phyloP scores from a whole-genome alignment of 2,329 filamentous ascomycete species.

The Grosmannia serpens region DNA sequence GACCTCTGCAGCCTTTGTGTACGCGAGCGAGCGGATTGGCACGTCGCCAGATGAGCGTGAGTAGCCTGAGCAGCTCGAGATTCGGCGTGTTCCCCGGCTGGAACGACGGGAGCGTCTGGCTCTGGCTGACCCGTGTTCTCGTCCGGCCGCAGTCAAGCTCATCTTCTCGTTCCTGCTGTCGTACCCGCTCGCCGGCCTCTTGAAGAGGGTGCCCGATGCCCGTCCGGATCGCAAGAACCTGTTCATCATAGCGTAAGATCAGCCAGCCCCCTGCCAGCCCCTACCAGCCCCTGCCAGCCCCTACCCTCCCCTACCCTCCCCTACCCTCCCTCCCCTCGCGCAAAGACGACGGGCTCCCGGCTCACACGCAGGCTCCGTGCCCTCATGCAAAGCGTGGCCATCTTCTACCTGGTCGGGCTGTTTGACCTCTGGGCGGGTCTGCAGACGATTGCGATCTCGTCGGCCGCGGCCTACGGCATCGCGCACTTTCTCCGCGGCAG shows the following conservation, averaged over 20 bases:
- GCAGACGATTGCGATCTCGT: conserved; percentile 66
- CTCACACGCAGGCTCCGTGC: too few species aligned
- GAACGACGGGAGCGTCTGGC: too few species aligned
- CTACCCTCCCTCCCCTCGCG: too few species aligned
- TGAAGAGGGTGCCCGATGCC: conserved; percentile 83
- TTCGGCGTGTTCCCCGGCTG: background rate
- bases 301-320: too few species aligned
- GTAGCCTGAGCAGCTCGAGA: conserved; percentile 10
- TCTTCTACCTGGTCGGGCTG: conserved; percentile 88
- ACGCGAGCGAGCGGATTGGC: conserved; percentile 28
- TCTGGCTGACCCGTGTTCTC: background rate
- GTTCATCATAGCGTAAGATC: conserved; percentile 63
- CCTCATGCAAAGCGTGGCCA: conserved; percentile 49
- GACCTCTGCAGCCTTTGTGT: conserved; percentile 28
- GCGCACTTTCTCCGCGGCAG: conserved; percentile 67
- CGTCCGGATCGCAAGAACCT: conserved; percentile 77
- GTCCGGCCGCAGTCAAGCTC: conserved; percentile 61
- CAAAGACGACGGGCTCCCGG: too few species aligned
- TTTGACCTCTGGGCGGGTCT: conserved; percentile 86
- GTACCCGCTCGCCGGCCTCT: conserved; percentile 75
- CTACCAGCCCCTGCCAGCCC: too few species aligned
- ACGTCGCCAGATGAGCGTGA: conserved; percentile 34
- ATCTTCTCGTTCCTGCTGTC: conserved; percentile 83
- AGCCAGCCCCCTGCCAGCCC: background rate
- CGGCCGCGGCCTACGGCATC: conserved; percentile 70